Evolutionary conservation across 208 protist genomes (phyloP).

Genomic region (Trichomonas vaginalis): DNA sequence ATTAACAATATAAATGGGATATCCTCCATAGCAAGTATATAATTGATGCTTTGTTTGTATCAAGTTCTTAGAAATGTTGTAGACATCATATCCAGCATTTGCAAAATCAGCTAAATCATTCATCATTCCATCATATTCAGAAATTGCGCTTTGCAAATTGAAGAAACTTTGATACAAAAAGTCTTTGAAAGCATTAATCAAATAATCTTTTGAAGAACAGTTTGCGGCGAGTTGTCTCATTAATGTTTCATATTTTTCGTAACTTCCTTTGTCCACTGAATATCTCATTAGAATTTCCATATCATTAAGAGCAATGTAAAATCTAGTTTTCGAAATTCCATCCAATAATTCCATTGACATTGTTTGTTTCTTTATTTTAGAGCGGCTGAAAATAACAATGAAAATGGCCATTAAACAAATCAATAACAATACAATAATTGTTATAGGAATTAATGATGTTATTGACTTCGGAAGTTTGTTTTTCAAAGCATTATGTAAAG

Average conservation of each 20-base stretch:
- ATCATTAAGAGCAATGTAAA: not conserved
- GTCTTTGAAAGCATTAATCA: not conserved
- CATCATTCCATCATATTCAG: not conserved
- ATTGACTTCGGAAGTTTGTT: not conserved
- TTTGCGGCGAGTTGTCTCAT: not conserved
- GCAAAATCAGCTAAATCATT: too few species aligned
- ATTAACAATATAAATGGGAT: too few species aligned
- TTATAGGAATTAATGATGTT: not conserved
- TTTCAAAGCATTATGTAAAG: not conserved
- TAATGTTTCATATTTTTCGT: not conserved
- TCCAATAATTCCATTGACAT: not conserved
- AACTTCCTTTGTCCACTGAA: not conserved
- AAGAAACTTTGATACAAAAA: not conserved
- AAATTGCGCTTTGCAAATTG: not conserved
- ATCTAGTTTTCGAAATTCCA: not conserved
- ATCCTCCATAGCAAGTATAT: too few species aligned
- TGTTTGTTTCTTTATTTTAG: not conserved
- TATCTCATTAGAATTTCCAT: not conserved
- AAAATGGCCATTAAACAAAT: not conserved
- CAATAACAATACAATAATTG: not conserved
- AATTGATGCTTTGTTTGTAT: too few species aligned
- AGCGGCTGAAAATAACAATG: not conserved
- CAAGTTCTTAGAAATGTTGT: too few species aligned
- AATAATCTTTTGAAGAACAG: not conserved
- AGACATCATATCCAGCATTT: too few species aligned